Evolutionary conservation across 768 basidiomycete genomes (phyloP).

Genomic region (Coprinopsis marcescibilis): DNA sequence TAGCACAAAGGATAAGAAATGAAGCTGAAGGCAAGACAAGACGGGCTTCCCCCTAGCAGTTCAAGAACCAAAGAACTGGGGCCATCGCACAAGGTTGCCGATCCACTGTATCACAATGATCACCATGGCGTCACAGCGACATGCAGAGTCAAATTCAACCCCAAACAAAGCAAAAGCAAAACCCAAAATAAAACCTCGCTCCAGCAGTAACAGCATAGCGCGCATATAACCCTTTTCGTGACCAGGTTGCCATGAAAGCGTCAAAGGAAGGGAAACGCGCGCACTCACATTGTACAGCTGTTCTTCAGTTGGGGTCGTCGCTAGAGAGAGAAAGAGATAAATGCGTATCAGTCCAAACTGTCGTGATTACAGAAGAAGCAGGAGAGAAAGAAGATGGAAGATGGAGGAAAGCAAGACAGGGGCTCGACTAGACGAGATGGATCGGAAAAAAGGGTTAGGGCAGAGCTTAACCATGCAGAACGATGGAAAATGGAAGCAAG

Average conservation of each 20-base stretch:
- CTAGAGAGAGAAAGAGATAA: constrained; percentile 25
- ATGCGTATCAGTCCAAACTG: not conserved
- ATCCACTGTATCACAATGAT: constrained; percentile 1
- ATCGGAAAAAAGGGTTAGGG: too few species aligned
- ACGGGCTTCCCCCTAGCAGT: too few species aligned
- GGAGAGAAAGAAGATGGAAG: too few species aligned
- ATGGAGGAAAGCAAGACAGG: too few species aligned
- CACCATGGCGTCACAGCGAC: not conserved
- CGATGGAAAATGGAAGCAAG: constrained; percentile 6
- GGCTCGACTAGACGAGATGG: too few species aligned
- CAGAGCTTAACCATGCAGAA: constrained; percentile 7
- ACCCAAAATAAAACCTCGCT: too few species aligned
- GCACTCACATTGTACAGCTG: constrained; percentile 45
- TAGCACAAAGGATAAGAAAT: too few species aligned
- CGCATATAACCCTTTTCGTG: too few species aligned
- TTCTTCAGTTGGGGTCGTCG: constrained; percentile 48
- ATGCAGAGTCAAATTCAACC: not conserved
- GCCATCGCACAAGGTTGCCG: not conserved
- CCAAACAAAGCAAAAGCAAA: not conserved
- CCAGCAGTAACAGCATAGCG: too few species aligned
- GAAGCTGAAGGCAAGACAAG: too few species aligned
- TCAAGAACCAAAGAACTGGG: too few species aligned
- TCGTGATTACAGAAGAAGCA: too few species aligned
- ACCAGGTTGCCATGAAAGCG: not conserved
- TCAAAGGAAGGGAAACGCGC: not conserved